Percentiles rank a stretch among this genome's conserved stretches.
Conservation (phyloP, 768 basidiomycete genomes). For the Tephrocybe sp. region DNA sequence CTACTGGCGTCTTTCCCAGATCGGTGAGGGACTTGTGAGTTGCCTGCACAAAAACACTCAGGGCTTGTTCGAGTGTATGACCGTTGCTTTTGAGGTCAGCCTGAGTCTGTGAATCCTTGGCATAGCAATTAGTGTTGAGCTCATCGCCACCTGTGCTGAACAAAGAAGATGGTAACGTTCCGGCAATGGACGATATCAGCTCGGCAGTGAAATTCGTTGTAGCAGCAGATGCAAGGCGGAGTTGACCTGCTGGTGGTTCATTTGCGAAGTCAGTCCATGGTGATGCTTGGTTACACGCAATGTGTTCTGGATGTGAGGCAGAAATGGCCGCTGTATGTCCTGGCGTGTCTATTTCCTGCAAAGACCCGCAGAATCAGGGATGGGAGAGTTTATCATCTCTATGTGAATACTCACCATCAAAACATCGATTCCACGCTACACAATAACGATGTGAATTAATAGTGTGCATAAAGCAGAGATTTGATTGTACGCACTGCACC, state of each 20-base stretch:
- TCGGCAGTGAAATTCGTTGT: conserved; percentile 59
- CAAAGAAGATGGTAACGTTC: conserved; percentile 53
- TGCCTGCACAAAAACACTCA: conserved; percentile 57
- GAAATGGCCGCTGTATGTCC: conserved; percentile 76
- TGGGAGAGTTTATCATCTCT: neutral
- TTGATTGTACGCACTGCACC: conserved; percentile 46
- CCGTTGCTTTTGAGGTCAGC: conserved; percentile 47
- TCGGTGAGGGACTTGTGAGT: conserved; percentile 54
- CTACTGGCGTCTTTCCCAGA: conserved; percentile 70
- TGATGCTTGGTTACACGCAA: conserved; percentile 60
- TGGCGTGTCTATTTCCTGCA: conserved; percentile 78
- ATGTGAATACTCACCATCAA: conserved; percentile 41
- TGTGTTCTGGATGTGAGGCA: conserved; percentile 65
- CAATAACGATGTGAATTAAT: neutral
- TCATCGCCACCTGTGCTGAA: conserved; percentile 87
- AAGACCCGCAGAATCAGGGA: conserved; percentile 31
- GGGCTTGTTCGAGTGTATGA: conserved; percentile 60
- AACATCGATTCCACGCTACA: conserved; percentile 71
- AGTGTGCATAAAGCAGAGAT: conserved; percentile 19
- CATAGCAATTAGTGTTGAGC: conserved; percentile 67
- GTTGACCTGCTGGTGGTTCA: conserved; percentile 83
- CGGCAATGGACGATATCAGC: conserved; percentile 54
- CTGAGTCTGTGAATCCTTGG: conserved; percentile 59
- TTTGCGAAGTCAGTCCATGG: conserved; percentile 65
- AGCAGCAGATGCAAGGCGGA: conserved; percentile 64